Evolutionary conservation across 2,329 filamentous ascomycete genomes (phyloP), one percentile per base, ranked within the genome.

Genomic region (Amauroascus verrucosus): DNA sequence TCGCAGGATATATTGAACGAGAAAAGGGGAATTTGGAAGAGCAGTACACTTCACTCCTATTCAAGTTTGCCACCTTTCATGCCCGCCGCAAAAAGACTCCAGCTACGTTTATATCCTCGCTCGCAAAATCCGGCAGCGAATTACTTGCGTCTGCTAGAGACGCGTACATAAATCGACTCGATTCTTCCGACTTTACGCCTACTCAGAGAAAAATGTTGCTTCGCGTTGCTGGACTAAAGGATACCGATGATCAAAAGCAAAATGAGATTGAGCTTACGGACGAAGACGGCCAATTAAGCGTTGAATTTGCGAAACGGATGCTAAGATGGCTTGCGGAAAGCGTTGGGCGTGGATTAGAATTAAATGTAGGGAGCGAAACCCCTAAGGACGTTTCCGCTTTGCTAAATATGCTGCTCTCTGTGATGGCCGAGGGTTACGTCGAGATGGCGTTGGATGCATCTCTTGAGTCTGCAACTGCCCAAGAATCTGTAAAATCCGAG

Each of bases 1-100:
- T 84, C 59, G 75, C 80, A 9, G 81, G 81, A 4, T 84, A 84
- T 60, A 82, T 83, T 58, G 81, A 84, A 63, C 74, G 79, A 47
- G 81, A 84, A 61, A 82, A 80, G 65, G 76, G 76, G 57, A 83
- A 79, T 55, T 70, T 93, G 47, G 86, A 90, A 64, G 87, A 91
- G 65, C 72, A 90, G 59, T 89, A 95, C 71, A 91, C 88, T 52
- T 95, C 93, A 0, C 73, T 98, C 51, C 79, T 97, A 3, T 95
- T 98, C 79, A 95, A 94, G 63, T 98, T 93, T 65, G 94, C 88
- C 14, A 85, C 94, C n/a, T 97, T 91, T 65, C 93, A 98, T 68
- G 69, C 71, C 30, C 71, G 74, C 51, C 79, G 88, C 58, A 91
- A 95, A 68, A 96, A 94, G 75, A 83, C 85, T 24, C 86, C 90